Conservation (phyloP, 805 yeast species). For the Yamadazyma laniorum region DNA sequence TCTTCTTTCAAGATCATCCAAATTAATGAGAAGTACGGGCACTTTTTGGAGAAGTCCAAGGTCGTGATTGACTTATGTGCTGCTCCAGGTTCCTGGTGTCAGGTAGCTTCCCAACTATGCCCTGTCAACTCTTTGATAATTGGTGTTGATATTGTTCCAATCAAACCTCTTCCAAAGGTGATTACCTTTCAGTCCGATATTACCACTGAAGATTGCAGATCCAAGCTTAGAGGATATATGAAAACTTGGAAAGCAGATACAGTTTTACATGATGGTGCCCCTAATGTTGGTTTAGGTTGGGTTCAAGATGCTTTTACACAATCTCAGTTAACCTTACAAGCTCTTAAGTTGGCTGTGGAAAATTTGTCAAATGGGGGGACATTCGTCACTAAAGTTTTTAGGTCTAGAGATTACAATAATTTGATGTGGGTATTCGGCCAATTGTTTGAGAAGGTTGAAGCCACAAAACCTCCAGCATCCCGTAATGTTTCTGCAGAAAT, state of each 20-base stretch:
- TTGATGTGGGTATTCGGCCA: conserved; percentile 97
- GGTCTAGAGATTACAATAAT: conserved; percentile 98
- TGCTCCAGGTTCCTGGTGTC: conserved; percentile 96
- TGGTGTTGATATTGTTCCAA: conserved; percentile 98
- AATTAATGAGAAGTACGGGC: conserved; percentile 94
- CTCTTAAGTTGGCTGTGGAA: conserved; percentile 90
- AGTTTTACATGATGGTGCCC: conserved; percentile 99
- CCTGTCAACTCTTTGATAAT: conserved; percentile 91
- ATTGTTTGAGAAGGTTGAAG: conserved; percentile 93
- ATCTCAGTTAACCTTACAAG: conserved; percentile 91
- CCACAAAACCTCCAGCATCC: conserved; percentile 98
- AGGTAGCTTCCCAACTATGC: conserved; percentile 91
- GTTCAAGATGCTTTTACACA: conserved; percentile 99
- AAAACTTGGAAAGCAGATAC: conserved; percentile 99
- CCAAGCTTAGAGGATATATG: conserved; percentile 90
- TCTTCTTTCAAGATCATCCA: conserved; percentile 95
- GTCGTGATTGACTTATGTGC: conserved; percentile 98
- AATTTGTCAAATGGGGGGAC: conserved; percentile 90
- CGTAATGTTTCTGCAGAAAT: conserved; percentile 99
- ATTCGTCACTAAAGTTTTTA: conserved; percentile 92
- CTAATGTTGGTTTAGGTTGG: conserved; percentile 99
- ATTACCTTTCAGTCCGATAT: conserved; percentile 95
- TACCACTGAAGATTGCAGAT: conserved; percentile 96
- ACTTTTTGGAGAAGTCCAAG: conserved; percentile 88
- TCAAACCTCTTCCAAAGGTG: conserved; percentile 92